Percentiles rank a stretch among this genome's conserved stretches.
These are phyloP conservation scores for Lathyrus aphaca DNA, from an alignment of 306 rosid species.

Conservation along the genomic window DNA sequence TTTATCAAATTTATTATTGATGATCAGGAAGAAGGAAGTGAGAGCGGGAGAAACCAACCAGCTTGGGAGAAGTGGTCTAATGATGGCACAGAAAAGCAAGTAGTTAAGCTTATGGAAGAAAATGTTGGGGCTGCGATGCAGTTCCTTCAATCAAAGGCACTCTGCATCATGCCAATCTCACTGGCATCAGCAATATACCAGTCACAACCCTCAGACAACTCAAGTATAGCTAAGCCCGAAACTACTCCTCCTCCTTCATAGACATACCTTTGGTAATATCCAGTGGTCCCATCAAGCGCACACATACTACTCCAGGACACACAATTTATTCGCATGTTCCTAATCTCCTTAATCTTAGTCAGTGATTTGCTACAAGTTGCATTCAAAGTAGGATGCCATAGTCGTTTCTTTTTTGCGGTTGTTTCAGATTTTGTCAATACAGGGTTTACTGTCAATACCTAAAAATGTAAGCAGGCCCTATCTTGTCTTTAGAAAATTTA, in stretches of 20 bases:
- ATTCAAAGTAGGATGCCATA: conserved; percentile 92
- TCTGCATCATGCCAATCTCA: conserved; percentile 93
- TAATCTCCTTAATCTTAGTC: conserved; percentile 52
- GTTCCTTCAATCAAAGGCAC: conserved; percentile 91
- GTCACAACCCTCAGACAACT: conserved; percentile 80
- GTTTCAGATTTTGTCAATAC: conserved; percentile 64
- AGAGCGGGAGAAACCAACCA: conserved; percentile 83
- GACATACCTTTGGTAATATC: conserved; percentile 32
- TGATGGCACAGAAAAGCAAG: conserved; percentile 89
- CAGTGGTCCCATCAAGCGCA: conserved; percentile 35
- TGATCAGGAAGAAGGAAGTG: conserved; percentile 79
- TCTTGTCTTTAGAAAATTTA: conserved; percentile 57
- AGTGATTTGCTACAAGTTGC: conserved; percentile 61
- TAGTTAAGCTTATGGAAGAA: conserved; percentile 94
- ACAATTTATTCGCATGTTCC: conserved; percentile 46
- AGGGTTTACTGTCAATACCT: conserved; percentile 70
- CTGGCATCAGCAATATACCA: conserved; percentile 91
- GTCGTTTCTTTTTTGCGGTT: conserved; percentile 52
- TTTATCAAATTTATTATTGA: conserved; percentile 14
- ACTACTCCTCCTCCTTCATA: conserved; percentile 81
- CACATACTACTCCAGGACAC: conserved; percentile 56
- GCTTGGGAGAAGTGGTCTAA: conserved; percentile 97
- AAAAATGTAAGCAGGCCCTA: conserved; percentile 55
- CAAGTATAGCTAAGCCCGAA: conserved; percentile 80
- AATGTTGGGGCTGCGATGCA: conserved; percentile 96